phyloP scores from a whole-genome alignment of 345 rosid species.

The Eucalyptus pauciflora region DNA sequence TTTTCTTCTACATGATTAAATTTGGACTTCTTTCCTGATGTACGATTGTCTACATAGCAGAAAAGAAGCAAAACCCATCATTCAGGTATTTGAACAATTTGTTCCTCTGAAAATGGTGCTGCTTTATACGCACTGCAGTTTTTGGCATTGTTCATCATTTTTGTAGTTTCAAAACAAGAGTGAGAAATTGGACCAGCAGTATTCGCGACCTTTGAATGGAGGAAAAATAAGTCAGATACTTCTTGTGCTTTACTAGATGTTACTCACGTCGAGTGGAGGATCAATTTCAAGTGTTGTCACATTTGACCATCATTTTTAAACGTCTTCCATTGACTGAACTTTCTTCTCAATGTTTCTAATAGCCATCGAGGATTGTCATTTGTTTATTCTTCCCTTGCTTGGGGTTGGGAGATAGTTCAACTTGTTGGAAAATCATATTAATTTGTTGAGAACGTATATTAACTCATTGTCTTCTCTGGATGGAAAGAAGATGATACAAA shows the following conservation, averaged over 20 bases:
- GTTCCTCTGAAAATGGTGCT: background rate
- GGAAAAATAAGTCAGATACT: background rate
- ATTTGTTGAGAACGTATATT: background rate
- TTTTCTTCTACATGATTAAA: background rate
- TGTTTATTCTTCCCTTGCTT: background rate
- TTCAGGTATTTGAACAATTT: background rate
- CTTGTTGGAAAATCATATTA: background rate
- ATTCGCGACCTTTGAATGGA: background rate
- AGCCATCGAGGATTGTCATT: background rate
- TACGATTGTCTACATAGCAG: background rate
- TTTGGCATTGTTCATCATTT: background rate
- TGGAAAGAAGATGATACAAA: background rate
- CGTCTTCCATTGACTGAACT: background rate
- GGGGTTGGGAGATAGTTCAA: background rate
- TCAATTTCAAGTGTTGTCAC: background rate
- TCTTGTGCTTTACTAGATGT: background rate
- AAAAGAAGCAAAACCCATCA: background rate
- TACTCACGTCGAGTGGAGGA: background rate
- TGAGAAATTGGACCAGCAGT: background rate
- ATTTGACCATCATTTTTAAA: background rate
- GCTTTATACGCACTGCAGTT: background rate
- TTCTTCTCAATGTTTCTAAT: background rate
- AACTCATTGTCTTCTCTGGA: background rate
- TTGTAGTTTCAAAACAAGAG: background rate
- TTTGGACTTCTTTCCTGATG: background rate